Base-by-base conservation (phyloP, 768 basidiomycete genomes). In the Trametes sanguinea region DNA sequence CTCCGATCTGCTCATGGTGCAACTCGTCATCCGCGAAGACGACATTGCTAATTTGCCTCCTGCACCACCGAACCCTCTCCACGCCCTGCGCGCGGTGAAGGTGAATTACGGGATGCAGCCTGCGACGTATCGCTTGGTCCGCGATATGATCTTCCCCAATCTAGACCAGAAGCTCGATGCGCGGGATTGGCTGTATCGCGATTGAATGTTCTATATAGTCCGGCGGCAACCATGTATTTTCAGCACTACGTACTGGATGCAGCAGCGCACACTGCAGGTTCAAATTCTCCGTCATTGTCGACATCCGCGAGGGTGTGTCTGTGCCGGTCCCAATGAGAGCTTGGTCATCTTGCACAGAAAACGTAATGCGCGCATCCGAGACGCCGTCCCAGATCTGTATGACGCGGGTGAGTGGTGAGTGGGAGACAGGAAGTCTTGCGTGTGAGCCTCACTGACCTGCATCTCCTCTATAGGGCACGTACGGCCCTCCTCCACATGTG, bases 201-300 rank as follows among this genome's bases (percentile, higher is more conserved):
- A 37, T 11, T 37, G 35, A 37, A 6, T 37, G 35, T 6, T 11
- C 11, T 6, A 37, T 6, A 37, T 6, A 37, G 6, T 37, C 35
- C 11, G 6, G 35, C 11, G 35, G 35, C 35, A 6, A 37, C 22
- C 22, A 37, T 37, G 35, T 11, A 11, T 37, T 37, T 37, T 37
- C 35, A 11, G 35, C 6, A 37, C 6, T 1, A 37, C 35, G 22
- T 22, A 22, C 22, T 22, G 22, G 22, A 22, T 22, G 79, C 13
- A 98, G 80, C 37, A 95, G 83, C 1, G 84, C 94, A 1, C 89
- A 85, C 75, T 98, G 97, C 1, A 99, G 80, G 70, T 98, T 98
- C 47, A 94, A 78, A 69, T 95, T 98, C 75, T 99, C 97, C 0
- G 89, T 94, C 69, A 98, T 77, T 27, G 85, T 86, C 14, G 94